Base-by-base conservation (phyloP, 768 basidiomycete genomes). In the Bullera alba region DNA sequence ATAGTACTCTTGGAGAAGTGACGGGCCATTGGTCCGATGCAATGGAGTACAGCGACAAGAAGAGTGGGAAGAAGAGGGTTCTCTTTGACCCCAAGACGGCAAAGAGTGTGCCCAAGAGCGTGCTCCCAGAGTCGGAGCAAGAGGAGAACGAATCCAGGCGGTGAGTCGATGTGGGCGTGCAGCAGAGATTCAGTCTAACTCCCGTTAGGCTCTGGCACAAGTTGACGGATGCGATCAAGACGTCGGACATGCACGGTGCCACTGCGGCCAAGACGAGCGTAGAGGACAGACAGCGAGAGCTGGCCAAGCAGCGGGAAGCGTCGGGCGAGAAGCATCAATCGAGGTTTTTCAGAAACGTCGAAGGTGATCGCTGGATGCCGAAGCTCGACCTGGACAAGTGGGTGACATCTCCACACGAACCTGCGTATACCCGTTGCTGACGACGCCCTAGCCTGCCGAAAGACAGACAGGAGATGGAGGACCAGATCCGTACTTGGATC, bases 231-330 rank as follows among this genome's bases (percentile, higher is more conserved):
- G 95, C 93, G 17, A 96, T 99, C 72, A 69, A 78, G 26, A 77
- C 77, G 27, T 87, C 85, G 65, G 90, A 99, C 70, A 93, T 97
- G 89, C 88, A 92, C 60, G 83, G 81, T 10, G 95, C 95, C 21
- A 95, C 91, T 3, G 80, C 80, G 23, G 87, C 89, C 42, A 99
- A 99, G 77, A 80, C 81, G 2, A 78, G 79, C 12, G 87, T 99
- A 0, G 95, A 99, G 75, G 90, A 93, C 57, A 82, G 82, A 22
- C 92, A 97, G 74, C 79, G 95, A 42, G 90, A 95, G 61, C 72
- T 79, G 48, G 81, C 87, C 32, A 81, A 78, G 65, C 75, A 75
- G 68, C 77, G 85, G 54, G 91, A 92, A 51, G 86, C 85, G 63
- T 79, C 71, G 17, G 87, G 86, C 4, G 77, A 80, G 57, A 46